These are phyloP conservation scores for Polytolypa hystricis DNA, from an alignment of 2,329 filamentous ascomycete species.

Conservation along the genomic window DNA sequence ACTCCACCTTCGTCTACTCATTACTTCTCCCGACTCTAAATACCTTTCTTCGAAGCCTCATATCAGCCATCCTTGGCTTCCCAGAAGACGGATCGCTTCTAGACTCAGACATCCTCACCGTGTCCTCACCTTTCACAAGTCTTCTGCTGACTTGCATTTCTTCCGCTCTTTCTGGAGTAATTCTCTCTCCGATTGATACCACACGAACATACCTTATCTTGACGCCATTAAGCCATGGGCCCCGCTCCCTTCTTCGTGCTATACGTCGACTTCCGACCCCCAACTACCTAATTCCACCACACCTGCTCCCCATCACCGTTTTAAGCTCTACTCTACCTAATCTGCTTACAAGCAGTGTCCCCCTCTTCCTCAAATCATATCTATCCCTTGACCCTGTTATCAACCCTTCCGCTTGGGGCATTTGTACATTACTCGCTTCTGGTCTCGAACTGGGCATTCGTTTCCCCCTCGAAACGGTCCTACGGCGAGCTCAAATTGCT, in stretches of 20 bases:
- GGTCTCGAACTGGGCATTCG: constrained; percentile 73
- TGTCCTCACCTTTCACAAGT: constrained; percentile 70
- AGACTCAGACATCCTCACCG: constrained; percentile 62
- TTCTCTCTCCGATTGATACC: constrained; percentile 79
- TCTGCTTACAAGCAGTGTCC: constrained; percentile 68
- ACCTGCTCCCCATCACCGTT: constrained; percentile 70
- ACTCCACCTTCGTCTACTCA: constrained; percentile 84
- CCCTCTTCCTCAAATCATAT: constrained; percentile 74
- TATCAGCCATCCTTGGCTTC: constrained; percentile 83
- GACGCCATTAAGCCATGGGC: constrained; percentile 62
- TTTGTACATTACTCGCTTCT: constrained; percentile 72
- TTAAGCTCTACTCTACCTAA: constrained; percentile 78
- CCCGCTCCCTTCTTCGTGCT: constrained; percentile 66
- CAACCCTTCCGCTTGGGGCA: constrained; percentile 69
- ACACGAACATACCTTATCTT: constrained; percentile 79
- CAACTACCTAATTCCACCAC: constrained; percentile 55
- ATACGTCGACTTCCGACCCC: constrained; percentile 66
- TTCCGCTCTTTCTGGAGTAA: constrained; percentile 59
- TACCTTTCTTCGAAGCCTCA: constrained; percentile 79
- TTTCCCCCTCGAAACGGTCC: constrained; percentile 81
- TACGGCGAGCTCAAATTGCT: constrained; percentile 75
- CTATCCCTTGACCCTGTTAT: constrained; percentile 71
- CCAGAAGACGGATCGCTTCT: constrained; percentile 60
- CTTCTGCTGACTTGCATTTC: constrained; percentile 60
- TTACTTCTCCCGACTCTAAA: constrained; percentile 78